Evolutionary conservation across 2,329 filamentous ascomycete genomes (phyloP).

Genomic region (Orbilia quercus): DNA sequence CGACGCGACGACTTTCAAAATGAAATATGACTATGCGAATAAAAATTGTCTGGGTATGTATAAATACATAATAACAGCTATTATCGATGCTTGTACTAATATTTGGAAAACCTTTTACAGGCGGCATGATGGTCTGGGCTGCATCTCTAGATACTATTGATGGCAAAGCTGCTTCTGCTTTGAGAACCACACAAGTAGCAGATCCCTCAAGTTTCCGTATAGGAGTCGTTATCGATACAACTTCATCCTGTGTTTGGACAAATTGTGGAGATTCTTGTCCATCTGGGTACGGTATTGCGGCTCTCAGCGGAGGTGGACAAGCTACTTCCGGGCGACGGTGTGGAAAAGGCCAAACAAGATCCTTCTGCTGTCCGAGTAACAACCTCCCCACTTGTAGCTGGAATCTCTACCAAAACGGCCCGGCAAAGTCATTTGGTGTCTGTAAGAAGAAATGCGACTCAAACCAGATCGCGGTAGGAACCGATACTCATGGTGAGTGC

Average conservation of each 20-base stretch:
- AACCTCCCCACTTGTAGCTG: slow-evolving; percentile 8
- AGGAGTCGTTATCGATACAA: neutral
- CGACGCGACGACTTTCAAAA: slow-evolving; percentile 62
- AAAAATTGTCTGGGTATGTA: slow-evolving; percentile 59
- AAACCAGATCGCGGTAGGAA: slow-evolving; percentile 1
- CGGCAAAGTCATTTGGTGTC: slow-evolving; percentile 8
- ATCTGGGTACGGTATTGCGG: neutral
- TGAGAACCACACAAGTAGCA: slow-evolving; percentile 27
- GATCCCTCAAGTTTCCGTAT: neutral
- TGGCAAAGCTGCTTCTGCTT: slow-evolving; percentile 26
- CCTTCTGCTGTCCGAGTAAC: slow-evolving; percentile 22
- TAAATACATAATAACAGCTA: neutral
- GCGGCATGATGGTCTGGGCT: slow-evolving; percentile 24
- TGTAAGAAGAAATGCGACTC: slow-evolving; percentile 13
- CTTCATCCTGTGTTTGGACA: slow-evolving; percentile 12
- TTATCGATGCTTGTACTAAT: neutral
- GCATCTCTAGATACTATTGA: slow-evolving; percentile 9
- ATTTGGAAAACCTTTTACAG: neutral
- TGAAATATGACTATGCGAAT: slow-evolving; percentile 62
- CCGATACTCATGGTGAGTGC: slow-evolving; percentile 6
- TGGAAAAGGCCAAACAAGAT: neutral
- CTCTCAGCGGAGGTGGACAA: slow-evolving; percentile 10
- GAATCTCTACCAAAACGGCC: neutral
- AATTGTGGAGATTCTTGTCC: slow-evolving; percentile 3
- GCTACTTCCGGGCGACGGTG: slow-evolving; percentile 8